Evolutionary conservation across 2,329 filamentous ascomycete species (phyloP).

Genomic region (Alternaria sp.): DNA sequence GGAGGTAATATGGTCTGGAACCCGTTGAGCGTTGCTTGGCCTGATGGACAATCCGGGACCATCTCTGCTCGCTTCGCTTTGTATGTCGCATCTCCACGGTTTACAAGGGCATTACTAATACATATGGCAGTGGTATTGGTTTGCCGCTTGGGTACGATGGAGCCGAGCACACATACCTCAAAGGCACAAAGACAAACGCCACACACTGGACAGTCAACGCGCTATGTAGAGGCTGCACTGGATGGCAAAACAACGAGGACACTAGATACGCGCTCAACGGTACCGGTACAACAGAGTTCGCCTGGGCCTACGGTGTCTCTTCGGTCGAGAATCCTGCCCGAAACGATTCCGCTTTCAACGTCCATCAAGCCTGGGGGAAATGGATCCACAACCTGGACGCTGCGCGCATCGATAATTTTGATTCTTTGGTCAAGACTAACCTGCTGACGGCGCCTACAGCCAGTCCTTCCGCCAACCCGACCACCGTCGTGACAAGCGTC

Average conservation of each 20-base stretch:
- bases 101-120: slow-evolving; percentile 27
- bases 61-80: slow-evolving; percentile 46
- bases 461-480: slow-evolving; percentile 25
- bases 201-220: slow-evolving; percentile 48
- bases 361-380: slow-evolving; percentile 43
- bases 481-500: slow-evolving; percentile 36
- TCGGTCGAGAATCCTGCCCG: slow-evolving; percentile 40
- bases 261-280: slow-evolving; percentile 35
- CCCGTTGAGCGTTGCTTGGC: slow-evolving; percentile 45
- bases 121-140: slow-evolving; percentile 32
- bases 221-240: slow-evolving; percentile 44
- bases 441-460: slow-evolving; percentile 40
- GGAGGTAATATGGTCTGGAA: slow-evolving; percentile 48
- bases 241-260: slow-evolving; percentile 44
- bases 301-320: slow-evolving; percentile 43
- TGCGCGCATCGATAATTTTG: slow-evolving; percentile 45
- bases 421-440: slow-evolving; percentile 42
- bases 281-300: slow-evolving; percentile 42
- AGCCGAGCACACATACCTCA: slow-evolving; percentile 41
- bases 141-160: slow-evolving; percentile 41
- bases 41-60: slow-evolving; percentile 39
- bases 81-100: slow-evolving; percentile 25
- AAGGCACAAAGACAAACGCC: slow-evolving; percentile 42
- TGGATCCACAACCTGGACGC: slow-evolving; percentile 46
- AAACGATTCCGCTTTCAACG: slow-evolving; percentile 46